A percentile compares a stretch with the other conserved stretches of the same genome.
Evolutionary conservation across 345 rosid genomes (phyloP).

Genomic region (Salix koriyanagi): DNA sequence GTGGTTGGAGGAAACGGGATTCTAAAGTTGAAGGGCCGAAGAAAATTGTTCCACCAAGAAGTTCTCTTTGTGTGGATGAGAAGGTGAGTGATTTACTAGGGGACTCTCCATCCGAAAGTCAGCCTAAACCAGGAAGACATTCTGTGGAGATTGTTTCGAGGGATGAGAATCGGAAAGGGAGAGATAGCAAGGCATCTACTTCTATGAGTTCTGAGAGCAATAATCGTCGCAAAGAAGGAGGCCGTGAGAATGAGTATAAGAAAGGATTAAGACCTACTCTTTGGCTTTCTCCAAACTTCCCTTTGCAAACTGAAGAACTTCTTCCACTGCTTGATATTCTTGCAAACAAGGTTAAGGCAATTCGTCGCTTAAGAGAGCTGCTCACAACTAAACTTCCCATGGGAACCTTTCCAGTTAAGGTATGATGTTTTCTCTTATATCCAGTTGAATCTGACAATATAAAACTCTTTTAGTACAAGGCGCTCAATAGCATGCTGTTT

Average conservation of each 20-base stretch:
- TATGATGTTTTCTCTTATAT: conserved; percentile 22
- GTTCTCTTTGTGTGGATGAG: conserved; percentile 78
- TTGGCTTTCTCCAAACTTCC: conserved; percentile 86
- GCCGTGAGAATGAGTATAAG: conserved; percentile 85
- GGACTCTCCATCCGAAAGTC: conserved; percentile 57
- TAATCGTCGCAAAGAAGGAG: conserved; percentile 52
- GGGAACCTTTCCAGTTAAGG: conserved; percentile 98
- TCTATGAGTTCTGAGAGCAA: conserved; percentile 39
- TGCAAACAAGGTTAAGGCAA: conserved; percentile 95
- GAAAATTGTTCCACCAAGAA: conserved; percentile 66
- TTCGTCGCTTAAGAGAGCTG: conserved; percentile 90
- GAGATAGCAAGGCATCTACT: conserved; percentile 47
- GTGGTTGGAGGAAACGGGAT: conserved; percentile 87
- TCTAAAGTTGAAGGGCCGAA: conserved; percentile 56
- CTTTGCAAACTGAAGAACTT: conserved; percentile 86
- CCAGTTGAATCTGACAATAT: not conserved
- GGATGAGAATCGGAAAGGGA: conserved; percentile 58
- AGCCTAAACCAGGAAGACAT: conserved; percentile 74
- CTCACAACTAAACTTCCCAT: conserved; percentile 89
- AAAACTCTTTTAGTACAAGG: not conserved
- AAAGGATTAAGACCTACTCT: conserved; percentile 89
- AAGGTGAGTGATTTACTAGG: conserved; percentile 75
- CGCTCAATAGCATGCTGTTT: not conserved
- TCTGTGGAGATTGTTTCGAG: conserved; percentile 66
- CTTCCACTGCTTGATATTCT: conserved; percentile 96